A percentile compares a stretch with the other conserved stretches of the same genome.
phyloP scores from a whole-genome alignment of 768 basidiomycete genomes.

The Lanmaoa pseudosensibilis region DNA sequence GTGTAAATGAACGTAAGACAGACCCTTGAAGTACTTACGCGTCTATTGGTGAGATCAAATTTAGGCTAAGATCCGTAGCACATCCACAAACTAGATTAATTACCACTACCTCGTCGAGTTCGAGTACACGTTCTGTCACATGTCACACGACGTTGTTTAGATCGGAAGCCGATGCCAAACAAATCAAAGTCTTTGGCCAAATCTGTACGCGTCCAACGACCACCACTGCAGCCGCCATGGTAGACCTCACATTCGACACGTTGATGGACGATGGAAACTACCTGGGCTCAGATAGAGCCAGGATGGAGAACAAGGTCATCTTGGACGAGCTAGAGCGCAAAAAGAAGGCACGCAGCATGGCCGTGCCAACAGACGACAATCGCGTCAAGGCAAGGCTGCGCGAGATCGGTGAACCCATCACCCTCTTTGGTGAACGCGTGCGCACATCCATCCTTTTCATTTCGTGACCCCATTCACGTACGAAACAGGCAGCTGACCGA shows the following conservation, averaged over 20 bases:
- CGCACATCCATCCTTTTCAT: slow-evolving; percentile 35
- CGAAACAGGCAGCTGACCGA: slow-evolving; percentile 83
- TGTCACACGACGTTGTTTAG: slow-evolving; percentile 28
- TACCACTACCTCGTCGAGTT: background rate
- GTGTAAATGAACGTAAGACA: slow-evolving; percentile 28
- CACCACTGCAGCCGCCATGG: slow-evolving; percentile 41
- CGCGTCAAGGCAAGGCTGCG: slow-evolving; percentile 86
- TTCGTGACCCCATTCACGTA: slow-evolving; percentile 14
- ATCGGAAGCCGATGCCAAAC: slow-evolving; percentile 36
- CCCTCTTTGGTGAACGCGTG: slow-evolving; percentile 95
- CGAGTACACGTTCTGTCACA: background rate
- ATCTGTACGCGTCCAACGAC: slow-evolving; percentile 10
- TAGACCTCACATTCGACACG: slow-evolving; percentile 74
- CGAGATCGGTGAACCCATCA: slow-evolving; percentile 96
- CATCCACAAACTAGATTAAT: background rate
- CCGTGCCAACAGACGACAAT: slow-evolving; percentile 96
- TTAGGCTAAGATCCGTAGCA: background rate
- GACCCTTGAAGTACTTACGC: slow-evolving; percentile 4
- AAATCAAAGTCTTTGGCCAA: slow-evolving; percentile 23
- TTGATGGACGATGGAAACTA: slow-evolving; percentile 79
- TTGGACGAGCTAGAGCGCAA: slow-evolving; percentile 97
- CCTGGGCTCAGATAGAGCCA: slow-evolving; percentile 69
- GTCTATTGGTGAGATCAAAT: background rate
- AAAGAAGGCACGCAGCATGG: slow-evolving; percentile 90
- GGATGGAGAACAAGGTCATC: slow-evolving; percentile 80